Base-by-base conservation (phyloP, 148 eudicot species). In the Polygonum aviculare region DNA sequence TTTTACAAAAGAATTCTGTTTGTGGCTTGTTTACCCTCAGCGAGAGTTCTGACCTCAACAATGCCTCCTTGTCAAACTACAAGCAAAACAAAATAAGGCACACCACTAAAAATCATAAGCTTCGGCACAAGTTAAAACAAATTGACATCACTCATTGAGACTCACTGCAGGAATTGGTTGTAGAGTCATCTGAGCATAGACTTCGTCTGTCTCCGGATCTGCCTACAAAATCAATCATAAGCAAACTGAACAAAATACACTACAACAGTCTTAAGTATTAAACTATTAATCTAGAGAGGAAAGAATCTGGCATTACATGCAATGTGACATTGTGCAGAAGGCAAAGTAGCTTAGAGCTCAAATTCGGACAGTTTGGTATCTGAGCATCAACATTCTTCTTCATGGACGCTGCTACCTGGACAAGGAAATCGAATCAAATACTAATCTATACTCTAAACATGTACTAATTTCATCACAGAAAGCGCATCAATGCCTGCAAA, bases 191-290 rank as follows among this genome's bases (percentile, higher is more conserved):
- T 95, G 93, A 65, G 99, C 97, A 85, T 95, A 95, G 36, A 95
- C 99, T 88, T 93, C 99, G 72, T 95, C 99, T n/a, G 99, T 93
- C 82, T 95, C 99, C 77, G 97, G 91, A 86, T 95, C 99, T 79
- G 99, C 99, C 99, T 95, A 82, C 72, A 81, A 40, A 82, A 72
- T 22, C 31, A 75, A 72, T 74, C 62, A 76, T 12, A 65, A 80
- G 19, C 38, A 67, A 80, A 62, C 9, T 65, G 15, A 74, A 72
- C 6, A 3, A 72, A 12, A 16, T 19, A 72, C 26, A 18, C 52
- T 41, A 12, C 5, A 47, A 12, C 15, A 39, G 6, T 12, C 31
- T 41, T 12, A 33, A n/a, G 31, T 6, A 10, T 21, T n/a, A 19
- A 72, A n/a, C 7, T 16, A 73, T 36, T 26, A 26, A 26, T 26